phyloP scores from a whole-genome alignment of 305 asterid species.

The Stenogyne calaminthoides region DNA sequence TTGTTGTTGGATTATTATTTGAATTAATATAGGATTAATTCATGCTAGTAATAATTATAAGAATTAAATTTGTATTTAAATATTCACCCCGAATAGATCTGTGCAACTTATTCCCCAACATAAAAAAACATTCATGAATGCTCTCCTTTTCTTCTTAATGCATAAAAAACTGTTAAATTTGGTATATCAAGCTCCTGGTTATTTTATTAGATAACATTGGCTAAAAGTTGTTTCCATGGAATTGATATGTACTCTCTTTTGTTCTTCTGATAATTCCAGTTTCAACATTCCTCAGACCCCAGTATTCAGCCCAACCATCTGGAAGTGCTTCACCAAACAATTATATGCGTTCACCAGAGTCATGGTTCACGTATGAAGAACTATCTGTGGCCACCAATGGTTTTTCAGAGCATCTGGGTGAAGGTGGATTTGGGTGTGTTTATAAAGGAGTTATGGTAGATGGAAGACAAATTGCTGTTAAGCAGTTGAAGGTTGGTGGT shows the following conservation, averaged over 20 bases:
- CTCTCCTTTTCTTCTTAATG: not conserved
- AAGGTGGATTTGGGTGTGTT: conserved; percentile 6
- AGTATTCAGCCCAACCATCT: not conserved
- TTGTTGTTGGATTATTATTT: no score
- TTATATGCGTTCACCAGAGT: not conserved
- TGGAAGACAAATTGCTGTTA: not conserved
- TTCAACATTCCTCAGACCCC: conserved; percentile 7
- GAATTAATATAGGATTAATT: no score
- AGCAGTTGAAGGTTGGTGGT: not conserved
- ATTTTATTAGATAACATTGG: not conserved
- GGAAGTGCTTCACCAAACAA: not conserved
- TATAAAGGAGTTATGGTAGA: not conserved
- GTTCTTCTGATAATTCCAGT: not conserved
- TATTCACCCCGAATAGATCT: no score
- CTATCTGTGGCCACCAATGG: not conserved
- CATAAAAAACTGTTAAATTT: not conserved
- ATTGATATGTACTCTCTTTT: not conserved
- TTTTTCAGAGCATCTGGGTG: not conserved
- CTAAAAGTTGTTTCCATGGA: not conserved
- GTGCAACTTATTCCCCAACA: no score
- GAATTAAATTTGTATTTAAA: no score
- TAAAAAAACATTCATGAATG: no score
- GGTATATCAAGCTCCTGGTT: not conserved
- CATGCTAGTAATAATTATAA: no score
- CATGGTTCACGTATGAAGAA: not conserved